Percentiles rank a stretch among this genome's conserved stretches.
Conservation (phyloP, 2,329 filamentous ascomycete genomes). For the Chrysoporthe deuterocubensis region DNA sequence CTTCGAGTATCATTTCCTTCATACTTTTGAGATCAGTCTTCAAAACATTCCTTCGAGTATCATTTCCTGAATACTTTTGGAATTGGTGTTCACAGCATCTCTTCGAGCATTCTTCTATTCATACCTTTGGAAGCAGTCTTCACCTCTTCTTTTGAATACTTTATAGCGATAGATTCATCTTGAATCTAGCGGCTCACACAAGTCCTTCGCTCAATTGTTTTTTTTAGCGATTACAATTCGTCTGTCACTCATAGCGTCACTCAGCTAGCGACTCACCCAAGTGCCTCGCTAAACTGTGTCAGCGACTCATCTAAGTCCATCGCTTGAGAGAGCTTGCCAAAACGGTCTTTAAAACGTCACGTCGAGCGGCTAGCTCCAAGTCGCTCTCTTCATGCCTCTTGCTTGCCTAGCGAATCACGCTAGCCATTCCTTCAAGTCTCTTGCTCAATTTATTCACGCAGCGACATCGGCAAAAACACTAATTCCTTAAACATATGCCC, state of each 20-base stretch:
- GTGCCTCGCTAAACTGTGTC: too few relatives aligned
- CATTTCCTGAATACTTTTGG: neutral
- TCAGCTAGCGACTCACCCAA: too few relatives aligned
- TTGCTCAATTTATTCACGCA: too few relatives aligned
- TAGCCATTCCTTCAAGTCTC: too few relatives aligned
- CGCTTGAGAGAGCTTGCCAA: neutral
- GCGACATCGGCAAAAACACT: too few relatives aligned
- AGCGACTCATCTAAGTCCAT: neutral
- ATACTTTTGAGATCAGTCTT: too few relatives aligned
- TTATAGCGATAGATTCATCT: neutral
- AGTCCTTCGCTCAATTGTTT: neutral
- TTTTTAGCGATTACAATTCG: neutral
- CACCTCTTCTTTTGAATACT: neutral
- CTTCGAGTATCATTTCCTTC: neutral
- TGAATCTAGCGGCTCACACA: neutral
- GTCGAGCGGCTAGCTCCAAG: too few relatives aligned
- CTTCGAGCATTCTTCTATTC: neutral
- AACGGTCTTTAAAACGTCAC: too few relatives aligned
- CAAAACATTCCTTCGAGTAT: neutral
- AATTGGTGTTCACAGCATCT: neutral
- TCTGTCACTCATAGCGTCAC: too few relatives aligned
- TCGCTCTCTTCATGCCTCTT: too few relatives aligned
- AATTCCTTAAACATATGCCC: slow-evolving; percentile 98
- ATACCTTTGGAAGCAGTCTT: neutral
- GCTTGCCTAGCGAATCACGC: too few relatives aligned